A percentile compares a stretch with the other conserved stretches of the same genome.
Evolutionary conservation across 73 alveolate genomes (phyloP).

Genomic region (Blepharisma japonicum): DNA sequence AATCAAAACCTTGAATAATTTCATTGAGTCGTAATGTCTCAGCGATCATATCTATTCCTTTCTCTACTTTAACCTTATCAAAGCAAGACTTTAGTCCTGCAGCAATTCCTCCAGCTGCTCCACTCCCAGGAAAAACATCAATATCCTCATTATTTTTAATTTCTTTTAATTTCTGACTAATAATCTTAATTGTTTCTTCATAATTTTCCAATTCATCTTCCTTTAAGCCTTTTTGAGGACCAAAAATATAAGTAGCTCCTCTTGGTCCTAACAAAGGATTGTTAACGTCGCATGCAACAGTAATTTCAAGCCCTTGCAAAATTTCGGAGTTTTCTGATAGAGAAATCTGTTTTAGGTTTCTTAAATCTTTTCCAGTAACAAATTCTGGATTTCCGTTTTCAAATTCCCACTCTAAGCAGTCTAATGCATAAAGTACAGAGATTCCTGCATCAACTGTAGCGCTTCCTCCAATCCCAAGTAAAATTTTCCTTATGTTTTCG

Average conservation of each 20-base stretch:
- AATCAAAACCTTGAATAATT: not conserved
- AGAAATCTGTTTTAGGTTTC: not conserved
- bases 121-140: not conserved
- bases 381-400: not conserved
- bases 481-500: not conserved
- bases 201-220: conserved; percentile 18
- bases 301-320: not conserved
- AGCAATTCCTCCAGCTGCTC: conserved; percentile 40
- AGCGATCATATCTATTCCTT: conserved; percentile 33
- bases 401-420: not conserved
- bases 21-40: conserved; percentile 15
- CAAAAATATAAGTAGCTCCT: conserved; percentile 37
- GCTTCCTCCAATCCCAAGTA: conserved; percentile 23
- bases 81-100: conserved; percentile 33
- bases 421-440: not conserved
- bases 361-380: not conserved
- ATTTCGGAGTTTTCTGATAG: not conserved
- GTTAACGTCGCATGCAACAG: conserved; percentile 37
- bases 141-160: not conserved
- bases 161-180: not conserved
- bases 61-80: not conserved
- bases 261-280: conserved; percentile 34
- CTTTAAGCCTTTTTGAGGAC: conserved; percentile 41
- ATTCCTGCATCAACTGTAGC: conserved; percentile 19
- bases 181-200: conserved; percentile 1